phyloP scores from a whole-genome alignment of 2,329 filamentous ascomycete genomes.

The Geoglossum cookeanum region DNA sequence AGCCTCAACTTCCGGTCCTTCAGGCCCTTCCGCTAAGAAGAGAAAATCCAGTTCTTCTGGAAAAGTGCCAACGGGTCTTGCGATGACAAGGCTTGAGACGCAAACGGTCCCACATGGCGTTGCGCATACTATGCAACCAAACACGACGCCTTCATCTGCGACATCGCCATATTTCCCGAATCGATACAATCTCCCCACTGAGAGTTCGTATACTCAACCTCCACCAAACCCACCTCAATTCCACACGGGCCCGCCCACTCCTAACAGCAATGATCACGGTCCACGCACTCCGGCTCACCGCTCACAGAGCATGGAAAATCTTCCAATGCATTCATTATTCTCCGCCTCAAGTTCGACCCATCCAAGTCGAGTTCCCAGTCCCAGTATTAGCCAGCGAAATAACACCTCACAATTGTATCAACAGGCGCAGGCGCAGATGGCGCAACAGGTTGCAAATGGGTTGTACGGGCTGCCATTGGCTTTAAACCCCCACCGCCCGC shows the following conservation, averaged over 20 bases:
- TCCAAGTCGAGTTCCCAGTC: conserved; percentile 61
- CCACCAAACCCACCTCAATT: conserved; percentile 28
- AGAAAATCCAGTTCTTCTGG: conserved; percentile 54
- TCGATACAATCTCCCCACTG: conserved; percentile 16
- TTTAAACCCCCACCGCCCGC: conserved; percentile 32
- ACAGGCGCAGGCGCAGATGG: conserved; percentile 23
- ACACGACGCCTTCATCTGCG: conserved; percentile 19
- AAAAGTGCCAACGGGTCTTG: conserved; percentile 52
- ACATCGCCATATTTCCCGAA: conserved; percentile 35
- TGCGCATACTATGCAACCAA: background rate
- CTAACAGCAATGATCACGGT: conserved; percentile 41
- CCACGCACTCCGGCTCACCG: conserved; percentile 37
- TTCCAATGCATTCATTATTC: conserved; percentile 44
- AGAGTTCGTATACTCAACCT: conserved; percentile 28
- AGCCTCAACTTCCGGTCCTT: conserved; percentile 45
- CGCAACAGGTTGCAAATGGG: conserved; percentile 28
- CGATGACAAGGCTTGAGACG: conserved; percentile 65
- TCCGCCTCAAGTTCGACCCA: conserved; percentile 55
- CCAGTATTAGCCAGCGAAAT: conserved; percentile 33
- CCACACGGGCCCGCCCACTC: conserved; percentile 43
- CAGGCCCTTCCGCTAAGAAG: conserved; percentile 55
- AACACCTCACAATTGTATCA: conserved; percentile 26
- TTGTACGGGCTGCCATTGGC: conserved; percentile 33
- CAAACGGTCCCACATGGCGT: background rate
- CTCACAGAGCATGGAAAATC: conserved; percentile 44